Evolutionary conservation across 331 rosid species (phyloP).

Genomic region (Dryas integrifolia): DNA sequence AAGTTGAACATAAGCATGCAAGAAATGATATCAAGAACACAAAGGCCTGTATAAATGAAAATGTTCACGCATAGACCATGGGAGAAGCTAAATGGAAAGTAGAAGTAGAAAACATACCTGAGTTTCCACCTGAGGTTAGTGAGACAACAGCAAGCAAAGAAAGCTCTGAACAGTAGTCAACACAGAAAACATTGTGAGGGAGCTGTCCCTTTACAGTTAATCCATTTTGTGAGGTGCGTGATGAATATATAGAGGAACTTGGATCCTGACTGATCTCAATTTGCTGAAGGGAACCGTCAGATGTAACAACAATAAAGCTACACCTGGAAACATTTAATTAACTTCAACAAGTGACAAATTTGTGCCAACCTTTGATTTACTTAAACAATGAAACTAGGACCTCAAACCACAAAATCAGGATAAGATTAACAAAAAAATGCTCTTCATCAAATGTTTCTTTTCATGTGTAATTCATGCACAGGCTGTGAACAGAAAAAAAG

Average conservation of each 20-base stretch:
- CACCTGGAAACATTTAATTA: slow-evolving; percentile 56
- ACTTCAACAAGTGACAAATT: slow-evolving; percentile 28
- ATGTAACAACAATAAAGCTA: slow-evolving; percentile 65
- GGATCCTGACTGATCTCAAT: slow-evolving; percentile 71
- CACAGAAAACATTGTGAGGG: slow-evolving; percentile 48
- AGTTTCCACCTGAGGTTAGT: slow-evolving; percentile 37
- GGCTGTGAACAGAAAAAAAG: slow-evolving; percentile 8
- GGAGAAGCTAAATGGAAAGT: slow-evolving; percentile 20
- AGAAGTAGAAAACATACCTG: slow-evolving; percentile 40
- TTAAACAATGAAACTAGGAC: slow-evolving; percentile 17
- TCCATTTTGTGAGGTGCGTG: slow-evolving; percentile 37
- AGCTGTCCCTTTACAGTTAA: slow-evolving; percentile 37
- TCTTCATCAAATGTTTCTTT: slow-evolving; percentile 5
- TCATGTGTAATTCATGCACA: slow-evolving; percentile 15
- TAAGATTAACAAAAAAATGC: slow-evolving; percentile 15
- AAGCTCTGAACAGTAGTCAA: slow-evolving; percentile 57
- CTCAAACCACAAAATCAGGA: slow-evolving; percentile 25
- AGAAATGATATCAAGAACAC: slow-evolving; percentile 19
- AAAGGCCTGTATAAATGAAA: slow-evolving; percentile 16
- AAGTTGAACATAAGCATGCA: not conserved
- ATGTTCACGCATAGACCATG: slow-evolving; percentile 18
- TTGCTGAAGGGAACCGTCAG: slow-evolving; percentile 74
- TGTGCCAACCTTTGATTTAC: slow-evolving; percentile 10
- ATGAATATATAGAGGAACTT: slow-evolving; percentile 46
- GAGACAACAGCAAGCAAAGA: slow-evolving; percentile 59